Evolutionary conservation across 306 rosid species (phyloP).

Genomic region (Trifolium dubium): DNA sequence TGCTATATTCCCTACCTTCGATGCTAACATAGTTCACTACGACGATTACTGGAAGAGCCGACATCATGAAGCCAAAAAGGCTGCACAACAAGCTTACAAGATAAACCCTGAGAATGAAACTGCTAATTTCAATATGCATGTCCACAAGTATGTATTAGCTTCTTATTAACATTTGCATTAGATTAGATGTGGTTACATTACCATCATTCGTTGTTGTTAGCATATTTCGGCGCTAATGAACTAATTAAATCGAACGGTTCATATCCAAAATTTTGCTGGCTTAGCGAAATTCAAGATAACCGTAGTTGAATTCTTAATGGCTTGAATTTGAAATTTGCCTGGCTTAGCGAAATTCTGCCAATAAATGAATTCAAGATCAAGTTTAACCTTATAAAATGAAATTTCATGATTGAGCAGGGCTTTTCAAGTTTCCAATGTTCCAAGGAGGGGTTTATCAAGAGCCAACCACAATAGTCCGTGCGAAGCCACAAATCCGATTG

Average conservation of each 20-base stretch:
- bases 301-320: too few species aligned
- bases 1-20: slow-evolving; percentile 35
- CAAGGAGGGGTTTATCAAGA: slow-evolving; percentile 42
- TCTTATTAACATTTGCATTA: background rate
- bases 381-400: background rate
- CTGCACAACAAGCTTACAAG: slow-evolving; percentile 39
- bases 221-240: background rate
- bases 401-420: slow-evolving; percentile 29
- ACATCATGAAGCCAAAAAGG: slow-evolving; percentile 44
- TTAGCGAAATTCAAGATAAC: too few species aligned
- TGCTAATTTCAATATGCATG: slow-evolving; percentile 39
- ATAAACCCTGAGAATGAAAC: slow-evolving; percentile 40
- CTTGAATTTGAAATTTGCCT: too few species aligned
- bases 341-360: background rate
- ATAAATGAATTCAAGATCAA: background rate
- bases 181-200: too few species aligned
- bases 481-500: slow-evolving; percentile 54
- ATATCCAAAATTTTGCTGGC: too few species aligned
- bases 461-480: slow-evolving; percentile 38
- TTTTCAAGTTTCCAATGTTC: slow-evolving; percentile 25
- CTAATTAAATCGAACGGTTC: background rate
- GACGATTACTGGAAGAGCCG: slow-evolving; percentile 54
- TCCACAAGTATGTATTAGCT: slow-evolving; percentile 39
- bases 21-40: slow-evolving; percentile 45
- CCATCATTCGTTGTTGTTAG: background rate